A percentile compares a stretch with the other conserved stretches of the same genome.
Evolutionary conservation across 2,329 filamentous ascomycete species (phyloP).

Genomic region (Penicillium frequentans): DNA sequence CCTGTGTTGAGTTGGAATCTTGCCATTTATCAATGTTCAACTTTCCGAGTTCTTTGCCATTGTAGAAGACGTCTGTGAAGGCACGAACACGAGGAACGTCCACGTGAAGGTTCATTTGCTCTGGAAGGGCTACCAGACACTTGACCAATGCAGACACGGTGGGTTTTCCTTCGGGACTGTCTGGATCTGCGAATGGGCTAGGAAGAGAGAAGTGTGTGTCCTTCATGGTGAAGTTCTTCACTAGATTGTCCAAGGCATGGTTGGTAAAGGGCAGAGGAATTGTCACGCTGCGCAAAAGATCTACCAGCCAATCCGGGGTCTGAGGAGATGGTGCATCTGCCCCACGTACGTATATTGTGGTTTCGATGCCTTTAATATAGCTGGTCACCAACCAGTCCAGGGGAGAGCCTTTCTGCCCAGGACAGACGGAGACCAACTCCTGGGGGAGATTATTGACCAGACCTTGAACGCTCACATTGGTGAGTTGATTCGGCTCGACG

Average conservation of each 20-base stretch:
- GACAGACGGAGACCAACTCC: constrained; percentile 70
- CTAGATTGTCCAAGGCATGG: constrained; percentile 74
- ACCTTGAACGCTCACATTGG: constrained; percentile 70
- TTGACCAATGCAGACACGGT: constrained; percentile 80
- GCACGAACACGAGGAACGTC: constrained; percentile 76
- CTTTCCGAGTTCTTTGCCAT: constrained; percentile 73
- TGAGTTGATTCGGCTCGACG: constrained; percentile 66
- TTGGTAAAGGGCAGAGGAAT: constrained; percentile 84
- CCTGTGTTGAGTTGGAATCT: constrained; percentile 72
- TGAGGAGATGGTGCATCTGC: constrained; percentile 49
- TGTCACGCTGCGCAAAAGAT: constrained; percentile 77
- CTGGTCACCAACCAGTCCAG: constrained; percentile 77
- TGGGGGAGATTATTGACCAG: constrained; percentile 72
- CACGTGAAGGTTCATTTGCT: constrained; percentile 83
- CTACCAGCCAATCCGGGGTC: constrained; percentile 81
- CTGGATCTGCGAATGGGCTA: constrained; percentile 73
- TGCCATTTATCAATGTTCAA: constrained; percentile 83
- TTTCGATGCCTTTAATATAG: constrained; percentile 78
- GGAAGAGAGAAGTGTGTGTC: constrained; percentile 86
- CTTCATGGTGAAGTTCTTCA: constrained; percentile 82
- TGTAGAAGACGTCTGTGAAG: constrained; percentile 76
- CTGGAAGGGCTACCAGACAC: constrained; percentile 74
- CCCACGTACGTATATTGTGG: constrained; percentile 68
- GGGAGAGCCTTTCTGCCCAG: constrained; percentile 74
- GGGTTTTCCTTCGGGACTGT: constrained; percentile 70